These are phyloP conservation scores for Flaveria robusta DNA, from an alignment of 129 eudicot genomes.

Conservation along the genomic window DNA sequence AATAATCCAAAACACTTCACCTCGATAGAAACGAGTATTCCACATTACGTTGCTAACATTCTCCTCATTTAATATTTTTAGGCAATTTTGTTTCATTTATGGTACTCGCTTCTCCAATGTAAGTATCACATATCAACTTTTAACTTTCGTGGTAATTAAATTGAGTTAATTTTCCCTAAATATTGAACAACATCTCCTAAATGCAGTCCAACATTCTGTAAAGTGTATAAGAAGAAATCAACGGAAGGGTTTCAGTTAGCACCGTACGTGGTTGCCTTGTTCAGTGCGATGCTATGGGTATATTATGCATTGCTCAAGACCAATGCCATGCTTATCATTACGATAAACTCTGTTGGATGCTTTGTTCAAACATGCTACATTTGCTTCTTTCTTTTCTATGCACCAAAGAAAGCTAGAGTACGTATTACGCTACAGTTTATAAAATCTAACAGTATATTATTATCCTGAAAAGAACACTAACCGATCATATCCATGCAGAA, in stretches of 20 bases:
- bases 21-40: not conserved
- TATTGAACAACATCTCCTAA: not conserved
- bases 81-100: constrained; percentile 68
- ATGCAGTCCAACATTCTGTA: constrained; percentile 61
- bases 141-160: not conserved
- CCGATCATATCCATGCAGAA: constrained; percentile 37
- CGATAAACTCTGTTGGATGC: constrained; percentile 54
- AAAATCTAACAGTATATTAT: not conserved
- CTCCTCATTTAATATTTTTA: constrained; percentile 15
- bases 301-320: constrained; percentile 42
- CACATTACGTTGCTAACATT: constrained; percentile 10
- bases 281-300: constrained; percentile 56
- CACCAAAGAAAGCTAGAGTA: constrained; percentile 47
- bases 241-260: constrained; percentile 60
- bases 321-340: constrained; percentile 41
- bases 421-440: not conserved
- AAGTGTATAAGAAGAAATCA: constrained; percentile 47
- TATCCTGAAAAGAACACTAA: not conserved
- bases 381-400: constrained; percentile 43
- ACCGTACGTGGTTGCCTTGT: constrained; percentile 60
- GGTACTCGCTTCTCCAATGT: constrained; percentile 71
- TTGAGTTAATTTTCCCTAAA: not conserved
- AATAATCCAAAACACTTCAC: not conserved
- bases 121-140: constrained; percentile 23
- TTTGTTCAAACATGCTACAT: constrained; percentile 40